Conservation (phyloP, 768 basidiomycete species). For the Saitozyma podzolica region DNA sequence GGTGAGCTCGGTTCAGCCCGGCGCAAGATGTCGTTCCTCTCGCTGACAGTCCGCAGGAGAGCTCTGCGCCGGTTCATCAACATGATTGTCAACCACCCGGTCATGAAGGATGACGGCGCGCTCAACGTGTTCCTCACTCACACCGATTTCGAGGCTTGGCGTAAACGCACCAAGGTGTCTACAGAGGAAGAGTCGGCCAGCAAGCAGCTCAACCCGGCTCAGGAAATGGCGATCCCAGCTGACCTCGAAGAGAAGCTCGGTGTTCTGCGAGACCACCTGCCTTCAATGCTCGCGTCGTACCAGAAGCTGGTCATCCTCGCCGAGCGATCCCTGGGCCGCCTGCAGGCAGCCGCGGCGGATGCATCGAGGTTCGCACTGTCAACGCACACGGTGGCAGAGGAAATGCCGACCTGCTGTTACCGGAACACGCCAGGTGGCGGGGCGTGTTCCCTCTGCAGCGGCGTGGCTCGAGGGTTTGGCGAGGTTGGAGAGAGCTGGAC, state of each 20-base stretch:
- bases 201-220: slow-evolving; percentile 53
- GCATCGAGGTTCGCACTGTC: slow-evolving; percentile 79
- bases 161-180: slow-evolving; percentile 71
- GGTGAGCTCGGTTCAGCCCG: slow-evolving; percentile 57
- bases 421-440: slow-evolving; percentile 60
- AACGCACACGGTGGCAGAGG: slow-evolving; percentile 61
- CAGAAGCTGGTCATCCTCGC: slow-evolving; percentile 81
- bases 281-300: slow-evolving; percentile 81
- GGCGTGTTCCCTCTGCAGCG: slow-evolving; percentile 74
- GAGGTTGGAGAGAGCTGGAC: slow-evolving; percentile 45
- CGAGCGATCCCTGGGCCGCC: slow-evolving; percentile 84
- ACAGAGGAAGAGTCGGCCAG: slow-evolving; percentile 80
- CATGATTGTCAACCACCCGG: slow-evolving; percentile 87
- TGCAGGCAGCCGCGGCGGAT: slow-evolving; percentile 89
- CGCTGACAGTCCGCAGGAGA: slow-evolving; percentile 58
- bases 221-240: slow-evolving; percentile 89
- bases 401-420: slow-evolving; percentile 62
- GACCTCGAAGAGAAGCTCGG: slow-evolving; percentile 87
- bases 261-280: slow-evolving; percentile 72
- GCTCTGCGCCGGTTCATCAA: slow-evolving; percentile 77
- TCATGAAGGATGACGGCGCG: slow-evolving; percentile 82
- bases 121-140: slow-evolving; percentile 79
- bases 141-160: slow-evolving; percentile 80
- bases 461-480: slow-evolving; percentile 69
- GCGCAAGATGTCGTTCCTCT: slow-evolving; percentile 3